A percentile compares a stretch with the other conserved stretches of the same genome.
Conservation (phyloP, 768 basidiomycete species). For the Russula dissimulans region DNA sequence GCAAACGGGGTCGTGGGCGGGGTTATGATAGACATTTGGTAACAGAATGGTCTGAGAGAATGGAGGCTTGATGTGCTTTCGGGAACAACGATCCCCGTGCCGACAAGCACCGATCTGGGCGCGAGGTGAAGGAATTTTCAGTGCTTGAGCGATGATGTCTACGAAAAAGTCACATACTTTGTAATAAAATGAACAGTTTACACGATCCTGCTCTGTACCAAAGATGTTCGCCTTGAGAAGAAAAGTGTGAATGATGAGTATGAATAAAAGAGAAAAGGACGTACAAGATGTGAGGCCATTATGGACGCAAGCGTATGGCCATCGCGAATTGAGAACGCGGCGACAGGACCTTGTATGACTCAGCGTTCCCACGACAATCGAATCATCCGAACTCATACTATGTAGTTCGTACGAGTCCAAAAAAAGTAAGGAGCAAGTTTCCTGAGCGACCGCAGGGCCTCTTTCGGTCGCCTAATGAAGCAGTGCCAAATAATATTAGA, state of each 20-base stretch:
- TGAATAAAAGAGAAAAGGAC: constrained; percentile 22
- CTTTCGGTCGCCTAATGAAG: too few species aligned
- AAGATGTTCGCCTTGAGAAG: constrained; percentile 79
- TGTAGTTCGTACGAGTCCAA: too few species aligned
- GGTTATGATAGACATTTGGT: constrained; percentile 98
- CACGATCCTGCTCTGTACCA: constrained; percentile 88
- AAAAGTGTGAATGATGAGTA: neutral
- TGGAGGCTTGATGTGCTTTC: constrained; percentile 96
- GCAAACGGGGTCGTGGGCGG: constrained; percentile 86
- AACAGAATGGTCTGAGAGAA: constrained; percentile 96
- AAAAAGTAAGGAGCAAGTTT: too few species aligned
- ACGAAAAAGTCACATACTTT: constrained; percentile 44
- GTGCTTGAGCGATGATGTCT: neutral
- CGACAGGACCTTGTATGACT: neutral
- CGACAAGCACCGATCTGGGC: constrained; percentile 92
- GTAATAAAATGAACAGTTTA: constrained; percentile 99
- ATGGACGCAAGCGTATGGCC: neutral
- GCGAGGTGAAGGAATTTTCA: constrained; percentile 13
- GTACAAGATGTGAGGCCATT: constrained; percentile 73
- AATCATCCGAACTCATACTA: too few species aligned
- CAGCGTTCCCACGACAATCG: constrained; percentile 10
- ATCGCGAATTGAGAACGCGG: too few species aligned
- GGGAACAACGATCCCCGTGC: constrained; percentile 95
- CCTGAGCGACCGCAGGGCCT: too few species aligned
- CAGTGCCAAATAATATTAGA: too few species aligned